These are phyloP conservation scores for Hypoxylon sp. DNA, from an alignment of 2,329 filamentous ascomycete genomes.

Conservation along the genomic window DNA sequence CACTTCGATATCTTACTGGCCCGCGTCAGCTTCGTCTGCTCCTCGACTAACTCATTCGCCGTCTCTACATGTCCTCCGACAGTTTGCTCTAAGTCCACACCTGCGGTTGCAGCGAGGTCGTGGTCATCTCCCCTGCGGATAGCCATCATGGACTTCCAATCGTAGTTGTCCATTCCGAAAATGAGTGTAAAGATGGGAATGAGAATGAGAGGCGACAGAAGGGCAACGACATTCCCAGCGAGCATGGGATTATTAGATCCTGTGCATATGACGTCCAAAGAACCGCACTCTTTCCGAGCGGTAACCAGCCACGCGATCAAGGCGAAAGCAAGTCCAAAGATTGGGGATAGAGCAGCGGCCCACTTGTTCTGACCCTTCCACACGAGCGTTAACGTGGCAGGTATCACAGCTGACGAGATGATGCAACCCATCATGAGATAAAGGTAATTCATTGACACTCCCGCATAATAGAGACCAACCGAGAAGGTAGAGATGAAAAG, in stretches of 20 bases:
- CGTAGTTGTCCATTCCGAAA: conserved; percentile 82
- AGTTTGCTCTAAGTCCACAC: conserved; percentile 73
- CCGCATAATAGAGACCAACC: conserved; percentile 79
- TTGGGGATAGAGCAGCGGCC: conserved; percentile 78
- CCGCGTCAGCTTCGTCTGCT: conserved; percentile 47
- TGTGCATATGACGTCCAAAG: conserved; percentile 79
- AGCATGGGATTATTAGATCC: conserved; percentile 92
- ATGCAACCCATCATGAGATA: conserved; percentile 94
- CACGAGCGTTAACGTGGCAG: conserved; percentile 82
- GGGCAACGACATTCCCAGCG: conserved; percentile 85
- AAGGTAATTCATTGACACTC: conserved; percentile 89
- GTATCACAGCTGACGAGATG: conserved; percentile 87
- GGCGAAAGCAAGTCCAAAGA: conserved; percentile 77
- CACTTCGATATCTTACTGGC: conserved; percentile 59
- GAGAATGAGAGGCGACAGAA: conserved; percentile 82
- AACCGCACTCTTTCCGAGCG: conserved; percentile 76
- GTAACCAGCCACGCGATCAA: conserved; percentile 85
- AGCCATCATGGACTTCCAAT: conserved; percentile 85
- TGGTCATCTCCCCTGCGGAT: conserved; percentile 86
- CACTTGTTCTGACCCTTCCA: conserved; percentile 86
- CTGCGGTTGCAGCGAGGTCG: conserved; percentile 74
- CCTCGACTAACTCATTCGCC: conserved; percentile 42
- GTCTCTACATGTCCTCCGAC: conserved; percentile 66
- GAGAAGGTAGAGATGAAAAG: conserved; percentile 83
- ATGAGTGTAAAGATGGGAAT: conserved; percentile 81